A percentile compares a stretch with the other conserved stretches of the same genome.
Conservation (phyloP, 78 protist species). For the Goniomonas avonlea region DNA sequence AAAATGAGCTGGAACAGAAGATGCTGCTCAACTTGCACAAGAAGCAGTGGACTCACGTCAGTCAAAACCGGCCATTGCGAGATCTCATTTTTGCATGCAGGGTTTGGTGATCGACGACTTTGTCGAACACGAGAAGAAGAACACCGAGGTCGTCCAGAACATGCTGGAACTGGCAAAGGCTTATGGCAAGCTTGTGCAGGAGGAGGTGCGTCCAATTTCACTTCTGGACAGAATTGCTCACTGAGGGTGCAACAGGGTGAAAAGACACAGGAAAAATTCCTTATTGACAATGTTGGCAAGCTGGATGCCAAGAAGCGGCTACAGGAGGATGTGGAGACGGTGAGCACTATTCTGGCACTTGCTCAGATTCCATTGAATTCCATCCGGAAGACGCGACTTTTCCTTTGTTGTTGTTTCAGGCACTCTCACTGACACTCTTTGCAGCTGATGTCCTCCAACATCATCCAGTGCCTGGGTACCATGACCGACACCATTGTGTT, state of each 20-base stretch:
- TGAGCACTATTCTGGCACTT: not conserved
- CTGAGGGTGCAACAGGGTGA: not conserved
- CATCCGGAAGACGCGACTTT: not conserved
- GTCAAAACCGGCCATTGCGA: too few relatives aligned
- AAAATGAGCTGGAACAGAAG: constrained; percentile 94
- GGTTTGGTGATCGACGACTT: constrained; percentile 72
- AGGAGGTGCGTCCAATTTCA: not conserved
- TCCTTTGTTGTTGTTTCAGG: too few relatives aligned
- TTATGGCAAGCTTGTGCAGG: constrained; percentile 55
- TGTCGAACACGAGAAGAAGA: constrained; percentile 61
- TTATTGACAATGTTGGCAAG: constrained; percentile 50
- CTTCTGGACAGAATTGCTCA: too few relatives aligned
- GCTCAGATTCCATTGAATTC: too few relatives aligned
- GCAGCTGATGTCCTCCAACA: constrained; percentile 82
- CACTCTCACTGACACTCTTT: not conserved
- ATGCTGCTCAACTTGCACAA: constrained; percentile 52
- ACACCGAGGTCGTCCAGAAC: constrained; percentile 67
- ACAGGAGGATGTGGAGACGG: constrained; percentile 25
- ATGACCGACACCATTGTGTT: constrained; percentile 91
- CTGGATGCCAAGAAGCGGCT: constrained; percentile 82
- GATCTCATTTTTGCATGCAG: too few relatives aligned
- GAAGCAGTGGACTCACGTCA: constrained; percentile 52
- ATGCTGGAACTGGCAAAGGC: constrained; percentile 63
- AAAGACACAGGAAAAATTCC: constrained; percentile 10
- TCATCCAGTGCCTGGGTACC: constrained; percentile 84